Evolutionary conservation across 1,284 basidiomycete species (phyloP), one percentile per base, ranked within the genome.

Genomic region (Coriolopsis trogii): DNA sequence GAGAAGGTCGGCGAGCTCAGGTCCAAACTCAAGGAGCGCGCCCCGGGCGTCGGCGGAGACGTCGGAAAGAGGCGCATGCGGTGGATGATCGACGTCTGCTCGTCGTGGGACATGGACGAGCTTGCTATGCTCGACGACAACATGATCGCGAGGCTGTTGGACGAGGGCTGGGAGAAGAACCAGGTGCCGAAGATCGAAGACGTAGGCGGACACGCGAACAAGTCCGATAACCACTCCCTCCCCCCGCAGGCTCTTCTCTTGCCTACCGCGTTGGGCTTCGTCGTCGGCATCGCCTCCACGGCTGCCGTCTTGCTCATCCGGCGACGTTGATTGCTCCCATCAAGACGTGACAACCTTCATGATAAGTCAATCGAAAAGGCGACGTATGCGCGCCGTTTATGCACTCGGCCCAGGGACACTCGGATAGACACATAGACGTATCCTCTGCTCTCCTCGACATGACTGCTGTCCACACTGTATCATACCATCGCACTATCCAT

Each of bases 31-130:
- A 85, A 89, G 62, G 78, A 85, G 62, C 76, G 84, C 28, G 91
- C 87, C 10, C 88, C 89, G 1, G 89, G 87, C 2, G 80, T 89
- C 6, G 93, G 91, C n/a, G 85, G 88, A 8, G 74, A 79, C 37
- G 62, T 88, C 42, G 84, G 91, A 40, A 82, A 81, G 64, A 77
- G 77, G 65, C 78, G 96, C 65, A 99, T 99, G 96, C 80, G 81
- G 59, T 98, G 95, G 95, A 98, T 98, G 92, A 85, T 91, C 24
- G 81, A 84, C 48, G 77, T 98, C 4, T 98, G 95, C 71, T 92
- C 93, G 55, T 71, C 76, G 30, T 98, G 95, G 91, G 73, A 81
- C 24, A 76, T 94, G 71, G 87, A 88, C 49, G 87, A 94, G 52
- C 79, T 94, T 40, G 82, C 82, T 9, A 62, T 69, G 48, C 73